These are phyloP conservation scores for Austroboletus rostrupii DNA, from an alignment of 1,284 basidiomycete genomes.

Conservation along the genomic window DNA sequence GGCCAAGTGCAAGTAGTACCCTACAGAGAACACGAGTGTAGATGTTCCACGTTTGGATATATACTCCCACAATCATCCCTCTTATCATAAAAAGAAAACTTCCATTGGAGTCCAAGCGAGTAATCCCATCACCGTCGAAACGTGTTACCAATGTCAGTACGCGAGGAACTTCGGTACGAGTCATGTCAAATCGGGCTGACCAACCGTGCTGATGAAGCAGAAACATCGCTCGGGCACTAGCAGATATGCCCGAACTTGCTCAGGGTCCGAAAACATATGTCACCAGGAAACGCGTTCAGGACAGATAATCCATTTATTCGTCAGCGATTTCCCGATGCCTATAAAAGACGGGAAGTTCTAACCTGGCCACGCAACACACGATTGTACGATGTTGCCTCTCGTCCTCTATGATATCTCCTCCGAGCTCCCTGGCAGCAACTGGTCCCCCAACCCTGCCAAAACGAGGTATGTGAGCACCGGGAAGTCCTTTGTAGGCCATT, in stretches of 20 bases:
- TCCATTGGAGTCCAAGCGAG: too few species aligned
- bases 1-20: slow-evolving; percentile 2
- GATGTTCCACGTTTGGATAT: background rate
- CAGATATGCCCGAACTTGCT: background rate
- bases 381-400: slow-evolving; percentile 25
- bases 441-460: slow-evolving; percentile 23
- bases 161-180: too few species aligned
- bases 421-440: slow-evolving; percentile 16
- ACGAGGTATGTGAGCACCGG: slow-evolving; percentile 13
- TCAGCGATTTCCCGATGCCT: too few species aligned
- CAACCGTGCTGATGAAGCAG: slow-evolving; percentile 5
- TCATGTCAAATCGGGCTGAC: background rate
- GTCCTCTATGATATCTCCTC: slow-evolving; percentile 4
- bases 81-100: too few species aligned
- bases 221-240: background rate
- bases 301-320: too few species aligned
- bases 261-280: background rate
- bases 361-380: slow-evolving; percentile 11
- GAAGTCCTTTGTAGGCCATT: background rate
- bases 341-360: too few species aligned
- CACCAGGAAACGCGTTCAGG: too few species aligned
- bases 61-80: background rate
- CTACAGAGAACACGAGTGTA: background rate
- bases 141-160: too few species aligned
- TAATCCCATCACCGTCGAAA: too few species aligned